Conservation (phyloP, 2,329 filamentous ascomycete species). For the Nannizziopsis arthrosporioides region DNA sequence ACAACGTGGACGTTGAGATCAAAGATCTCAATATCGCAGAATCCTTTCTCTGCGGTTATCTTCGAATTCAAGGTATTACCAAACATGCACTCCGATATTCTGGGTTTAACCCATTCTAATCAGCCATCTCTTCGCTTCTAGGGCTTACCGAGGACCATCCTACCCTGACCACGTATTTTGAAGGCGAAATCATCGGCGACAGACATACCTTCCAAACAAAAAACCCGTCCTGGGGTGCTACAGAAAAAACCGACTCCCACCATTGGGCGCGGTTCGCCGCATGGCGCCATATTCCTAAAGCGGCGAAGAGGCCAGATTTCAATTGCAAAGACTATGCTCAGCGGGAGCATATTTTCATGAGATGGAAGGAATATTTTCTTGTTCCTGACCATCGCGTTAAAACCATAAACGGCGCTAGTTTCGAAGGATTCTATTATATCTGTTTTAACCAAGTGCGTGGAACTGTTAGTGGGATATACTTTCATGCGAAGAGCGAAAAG, state of each 20-base stretch:
- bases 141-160: slow-evolving; percentile 91
- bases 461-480: slow-evolving; percentile 86
- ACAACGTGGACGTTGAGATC: slow-evolving; percentile 93
- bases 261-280: slow-evolving; percentile 88
- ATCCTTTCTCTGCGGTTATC: slow-evolving; percentile 87
- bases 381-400: slow-evolving; percentile 88
- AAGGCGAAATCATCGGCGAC: slow-evolving; percentile 91
- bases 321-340: slow-evolving; percentile 60
- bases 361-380: slow-evolving; percentile 97
- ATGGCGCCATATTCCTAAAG: slow-evolving; percentile 64
- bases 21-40: slow-evolving; percentile 92
- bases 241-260: slow-evolving; percentile 76
- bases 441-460: slow-evolving; percentile 91
- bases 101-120: background rate
- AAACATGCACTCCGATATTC: background rate
- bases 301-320: slow-evolving; percentile 47
- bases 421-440: slow-evolving; percentile 98
- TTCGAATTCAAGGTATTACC: slow-evolving; percentile 79
- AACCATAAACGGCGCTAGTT: slow-evolving; percentile 87
- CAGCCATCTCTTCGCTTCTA: slow-evolving; percentile 30
- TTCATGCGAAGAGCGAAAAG: slow-evolving; percentile 96
- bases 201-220: slow-evolving; percentile 91
- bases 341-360: slow-evolving; percentile 88
- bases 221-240: slow-evolving; percentile 83
- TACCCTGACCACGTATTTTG: slow-evolving; percentile 95